Evolutionary conservation across 1,139 yeast genomes (phyloP), one percentile per base, ranked within the genome.

Genomic region (Candida freyschussii): DNA sequence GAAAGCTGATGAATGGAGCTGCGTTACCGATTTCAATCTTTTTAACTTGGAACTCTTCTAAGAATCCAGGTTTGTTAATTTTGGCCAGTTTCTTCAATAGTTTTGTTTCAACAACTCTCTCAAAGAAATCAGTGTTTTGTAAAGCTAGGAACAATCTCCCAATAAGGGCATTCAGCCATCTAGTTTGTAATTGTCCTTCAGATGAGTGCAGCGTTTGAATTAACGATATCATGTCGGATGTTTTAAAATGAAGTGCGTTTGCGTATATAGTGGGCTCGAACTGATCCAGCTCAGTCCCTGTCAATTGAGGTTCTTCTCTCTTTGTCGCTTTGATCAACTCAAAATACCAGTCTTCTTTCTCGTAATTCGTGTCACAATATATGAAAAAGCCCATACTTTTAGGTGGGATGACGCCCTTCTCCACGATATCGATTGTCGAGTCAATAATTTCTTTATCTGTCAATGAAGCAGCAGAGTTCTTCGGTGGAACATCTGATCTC

Each of bases 301-400:
- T 30, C 8, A 37, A 33, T 20, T 28, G 34, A 16, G 25, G 26
- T 12, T 31, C 29, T 8, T 40, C 45, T 15, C 55, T 52, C 43
- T 80, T 81, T 0, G 93, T 75, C 1, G 93, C 91, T 37, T 78
- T 64, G n/a, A 89, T 68, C 36, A 89, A 63, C 2, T 85, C 77
- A 58, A 86, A 86, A 55, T 89, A 89, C 84, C 96, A 80, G 53
- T 87, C 95, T 56, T 89, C 98, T 52, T 91, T 89, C 29, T 81
- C 89, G 32, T 70, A 70, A 43, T 86, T 84, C 30, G 75, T 69
- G 49, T 85, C 95, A 32, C 81, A 74, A 54, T 86, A 85, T 3
- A 89, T 59, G 57, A 71, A 91, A 48, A 81, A 80, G 2, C 86
- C 72, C 12, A 69, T 68, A 30, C 69, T 66, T 15, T 74, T 72